phyloP scores from a whole-genome alignment of 2,329 filamentous ascomycete genomes.

The Corniculantispora saksenae region DNA sequence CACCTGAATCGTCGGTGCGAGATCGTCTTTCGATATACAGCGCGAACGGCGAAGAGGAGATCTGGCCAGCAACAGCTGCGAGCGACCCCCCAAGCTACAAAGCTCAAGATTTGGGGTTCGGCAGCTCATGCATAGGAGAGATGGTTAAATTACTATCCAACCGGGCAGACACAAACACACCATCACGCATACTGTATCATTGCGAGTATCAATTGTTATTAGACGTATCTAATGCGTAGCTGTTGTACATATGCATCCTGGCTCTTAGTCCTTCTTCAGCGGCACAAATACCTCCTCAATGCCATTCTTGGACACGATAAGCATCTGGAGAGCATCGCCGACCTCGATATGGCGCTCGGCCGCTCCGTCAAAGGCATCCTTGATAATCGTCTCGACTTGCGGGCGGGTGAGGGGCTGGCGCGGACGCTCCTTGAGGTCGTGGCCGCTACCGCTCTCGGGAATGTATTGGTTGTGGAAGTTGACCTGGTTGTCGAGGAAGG shows the following conservation, averaged over 20 bases:
- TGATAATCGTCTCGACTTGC: slow-evolving; percentile 83
- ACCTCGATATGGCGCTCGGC: slow-evolving; percentile 99
- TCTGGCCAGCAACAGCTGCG: no score
- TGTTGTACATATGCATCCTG: slow-evolving; percentile 35
- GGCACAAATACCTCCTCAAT: slow-evolving; percentile 83
- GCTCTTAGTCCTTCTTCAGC: slow-evolving; percentile 78
- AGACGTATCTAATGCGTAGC: slow-evolving; percentile 10
- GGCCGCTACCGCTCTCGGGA: slow-evolving; percentile 80
- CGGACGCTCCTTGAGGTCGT: slow-evolving; percentile 73
- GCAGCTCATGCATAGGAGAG: neutral
- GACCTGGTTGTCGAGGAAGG: slow-evolving; percentile 98
- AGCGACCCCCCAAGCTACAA: no score
- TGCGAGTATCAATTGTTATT: slow-evolving; percentile 3
- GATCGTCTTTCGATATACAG: no score
- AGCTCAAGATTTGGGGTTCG: no score
- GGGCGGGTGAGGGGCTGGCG: slow-evolving; percentile 68
- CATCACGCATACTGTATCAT: neutral
- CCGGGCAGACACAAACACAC: neutral
- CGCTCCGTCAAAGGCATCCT: slow-evolving; percentile 96
- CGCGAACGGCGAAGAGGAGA: no score
- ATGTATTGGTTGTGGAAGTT: slow-evolving; percentile 99
- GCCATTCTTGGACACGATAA: slow-evolving; percentile 85
- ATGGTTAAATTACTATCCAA: neutral
- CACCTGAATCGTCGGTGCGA: no score
- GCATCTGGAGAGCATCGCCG: slow-evolving; percentile 91